Conservation (phyloP, 257 asterid species). For the Fraxinus quadrangulata region DNA sequence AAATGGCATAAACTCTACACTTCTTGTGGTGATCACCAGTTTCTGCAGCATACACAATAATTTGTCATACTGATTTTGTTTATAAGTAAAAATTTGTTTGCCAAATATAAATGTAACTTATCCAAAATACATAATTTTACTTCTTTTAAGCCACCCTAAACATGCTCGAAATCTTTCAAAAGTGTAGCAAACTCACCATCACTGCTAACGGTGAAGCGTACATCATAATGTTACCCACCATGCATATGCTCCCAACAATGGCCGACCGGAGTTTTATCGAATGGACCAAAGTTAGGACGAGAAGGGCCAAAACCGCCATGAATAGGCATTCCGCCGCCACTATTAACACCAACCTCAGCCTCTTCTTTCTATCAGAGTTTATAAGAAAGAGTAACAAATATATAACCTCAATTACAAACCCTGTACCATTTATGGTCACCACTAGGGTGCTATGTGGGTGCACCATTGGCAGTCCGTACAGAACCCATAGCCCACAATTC, state of each 20-base stretch:
- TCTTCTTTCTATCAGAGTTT: conserved; percentile 48
- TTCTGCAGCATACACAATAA: conserved; percentile 49
- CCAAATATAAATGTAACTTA: no score
- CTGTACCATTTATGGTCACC: conserved; percentile 70
- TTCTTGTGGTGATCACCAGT: conserved; percentile 69
- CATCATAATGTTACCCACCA: conserved; percentile 75
- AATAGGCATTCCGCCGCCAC: conserved; percentile 47
- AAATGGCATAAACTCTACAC: conserved; percentile 95
- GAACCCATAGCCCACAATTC: conserved; percentile 79
- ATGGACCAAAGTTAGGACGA: conserved; percentile 51
- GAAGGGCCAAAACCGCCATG: conserved; percentile 48
- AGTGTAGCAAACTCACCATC: conserved; percentile 48
- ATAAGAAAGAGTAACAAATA: conserved; percentile 47
- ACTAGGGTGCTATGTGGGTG: conserved; percentile 76
- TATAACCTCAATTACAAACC: conserved; percentile 61
- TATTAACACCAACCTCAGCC: conserved; percentile 38
- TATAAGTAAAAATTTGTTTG: no score
- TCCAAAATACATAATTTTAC: no score
- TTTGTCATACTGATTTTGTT: no score
- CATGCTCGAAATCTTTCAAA: background rate
- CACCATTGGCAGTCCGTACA: conserved; percentile 79
- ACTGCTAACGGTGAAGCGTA: conserved; percentile 78
- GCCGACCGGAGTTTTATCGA: conserved; percentile 51
- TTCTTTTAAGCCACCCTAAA: no score
- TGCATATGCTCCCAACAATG: conserved; percentile 73